phyloP scores from a whole-genome alignment of 805 yeast genomes.

The Jamesozyma hellenica region DNA sequence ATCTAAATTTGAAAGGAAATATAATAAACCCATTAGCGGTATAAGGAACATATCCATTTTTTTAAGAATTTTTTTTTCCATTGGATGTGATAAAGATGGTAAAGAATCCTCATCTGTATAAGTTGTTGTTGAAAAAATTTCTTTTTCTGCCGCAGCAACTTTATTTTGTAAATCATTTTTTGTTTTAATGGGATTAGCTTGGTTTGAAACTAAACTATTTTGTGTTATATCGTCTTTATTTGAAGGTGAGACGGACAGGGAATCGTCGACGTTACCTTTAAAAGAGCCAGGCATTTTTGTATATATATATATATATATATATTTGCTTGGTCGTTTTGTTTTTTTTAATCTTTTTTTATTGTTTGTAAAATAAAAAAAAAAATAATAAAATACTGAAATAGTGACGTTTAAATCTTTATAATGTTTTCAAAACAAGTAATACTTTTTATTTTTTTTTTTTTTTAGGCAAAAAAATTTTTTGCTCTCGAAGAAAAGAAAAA shows the following conservation, averaged over 20 bases:
- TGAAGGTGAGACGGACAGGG: not conserved
- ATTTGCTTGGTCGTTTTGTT: too few species aligned
- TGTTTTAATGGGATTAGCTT: not conserved
- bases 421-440: too few species aligned
- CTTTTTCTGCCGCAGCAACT: slow-evolving; percentile 8
- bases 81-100: slow-evolving; percentile 23
- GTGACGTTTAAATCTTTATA: too few species aligned
- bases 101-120: slow-evolving; percentile 21
- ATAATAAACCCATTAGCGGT: slow-evolving; percentile 35
- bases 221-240: not conserved
- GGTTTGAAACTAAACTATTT: not conserved
- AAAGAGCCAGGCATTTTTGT: slow-evolving; percentile 5
- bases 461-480: too few species aligned
- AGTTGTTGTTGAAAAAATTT: slow-evolving; percentile 13
- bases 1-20: slow-evolving; percentile 41
- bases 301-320: too few species aligned
- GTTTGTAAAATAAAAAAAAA: too few species aligned
- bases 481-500: too few species aligned
- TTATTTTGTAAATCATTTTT: not conserved
- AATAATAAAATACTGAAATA: too few species aligned
- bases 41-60: slow-evolving; percentile 37
- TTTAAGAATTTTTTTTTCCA: slow-evolving; percentile 28
- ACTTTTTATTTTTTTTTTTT: too few species aligned
- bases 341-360: too few species aligned
- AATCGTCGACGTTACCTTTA: slow-evolving; percentile 8